These are phyloP conservation scores for Pyrenochaeta sp. DNA, from an alignment of 2,329 filamentous ascomycete genomes.

Conservation along the genomic window DNA sequence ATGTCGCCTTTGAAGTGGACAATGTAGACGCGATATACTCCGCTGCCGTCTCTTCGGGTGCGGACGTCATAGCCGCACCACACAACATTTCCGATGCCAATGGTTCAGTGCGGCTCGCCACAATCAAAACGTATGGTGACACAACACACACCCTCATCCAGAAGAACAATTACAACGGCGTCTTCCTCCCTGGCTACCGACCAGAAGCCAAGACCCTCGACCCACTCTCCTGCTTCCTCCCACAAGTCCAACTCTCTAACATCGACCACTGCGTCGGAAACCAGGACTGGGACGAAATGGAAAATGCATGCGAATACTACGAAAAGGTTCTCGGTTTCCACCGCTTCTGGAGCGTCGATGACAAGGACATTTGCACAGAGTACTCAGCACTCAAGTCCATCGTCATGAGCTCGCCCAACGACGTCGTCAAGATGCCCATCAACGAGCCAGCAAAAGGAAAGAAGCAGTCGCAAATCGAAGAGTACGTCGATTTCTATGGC, in stretches of 20 bases:
- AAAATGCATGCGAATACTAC: conserved; percentile 73
- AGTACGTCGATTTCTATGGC: conserved; percentile 84
- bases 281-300: conserved; percentile 93
- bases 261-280: conserved; percentile 99
- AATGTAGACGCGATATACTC: conserved; percentile 81
- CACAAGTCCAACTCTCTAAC: conserved; percentile 68
- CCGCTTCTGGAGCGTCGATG: conserved; percentile 97
- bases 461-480: conserved; percentile 93
- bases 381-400: conserved; percentile 88
- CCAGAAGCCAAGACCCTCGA: conserved; percentile 57
- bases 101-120: conserved; percentile 76
- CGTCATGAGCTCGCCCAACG: conserved; percentile 87
- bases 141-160: conserved; percentile 93
- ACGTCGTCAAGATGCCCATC: conserved; percentile 96
- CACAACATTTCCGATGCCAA: conserved; percentile 62
- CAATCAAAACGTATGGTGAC: conserved; percentile 91
- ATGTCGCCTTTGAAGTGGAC: conserved; percentile 95
- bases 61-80: conserved; percentile 70
- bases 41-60: conserved; percentile 73
- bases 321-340: conserved; percentile 91
- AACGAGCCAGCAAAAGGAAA: conserved; percentile 93
- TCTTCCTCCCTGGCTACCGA: conserved; percentile 85
- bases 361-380: conserved; percentile 90
- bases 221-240: conserved; percentile 61
- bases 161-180: conserved; percentile 72